Evolutionary conservation across 352 stramenopile species (phyloP).

Genomic region (Phytophthora melonis): DNA sequence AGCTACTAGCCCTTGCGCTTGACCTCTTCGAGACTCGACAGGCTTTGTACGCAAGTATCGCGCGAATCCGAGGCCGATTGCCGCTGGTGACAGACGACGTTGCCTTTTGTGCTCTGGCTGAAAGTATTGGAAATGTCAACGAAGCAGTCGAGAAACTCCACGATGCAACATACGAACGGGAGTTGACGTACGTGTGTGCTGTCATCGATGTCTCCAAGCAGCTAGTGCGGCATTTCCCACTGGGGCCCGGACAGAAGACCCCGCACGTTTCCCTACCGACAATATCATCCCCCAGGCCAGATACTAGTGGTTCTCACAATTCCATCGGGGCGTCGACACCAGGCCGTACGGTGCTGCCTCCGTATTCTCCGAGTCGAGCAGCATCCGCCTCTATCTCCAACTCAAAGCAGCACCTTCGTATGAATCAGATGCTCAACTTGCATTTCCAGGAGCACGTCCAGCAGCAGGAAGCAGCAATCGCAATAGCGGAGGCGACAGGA

Average conservation of each 20-base stretch:
- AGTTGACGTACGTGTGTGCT: slow-evolving; percentile 66
- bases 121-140: slow-evolving; percentile 57
- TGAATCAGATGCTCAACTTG: slow-evolving; percentile 55
- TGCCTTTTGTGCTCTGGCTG: slow-evolving; percentile 68
- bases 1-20: slow-evolving; percentile 47
- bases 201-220: slow-evolving; percentile 56
- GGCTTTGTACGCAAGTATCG: slow-evolving; percentile 50
- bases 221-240: slow-evolving; percentile 27
- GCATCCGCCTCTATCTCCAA: slow-evolving; percentile 14
- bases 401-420: slow-evolving; percentile 29
- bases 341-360: slow-evolving; percentile 32
- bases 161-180: slow-evolving; percentile 60
- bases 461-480: slow-evolving; percentile 28
- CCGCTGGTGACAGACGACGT: slow-evolving; percentile 58
- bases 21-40: slow-evolving; percentile 63
- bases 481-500: slow-evolving; percentile 27
- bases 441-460: slow-evolving; percentile 53
- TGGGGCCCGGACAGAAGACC: slow-evolving; percentile 16
- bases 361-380: slow-evolving; percentile 20
- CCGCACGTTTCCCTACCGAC: slow-evolving; percentile 40
- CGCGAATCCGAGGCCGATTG: slow-evolving; percentile 49
- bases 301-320: neutral
- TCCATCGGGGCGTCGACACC: slow-evolving; percentile 2
- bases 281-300: slow-evolving; percentile 32
- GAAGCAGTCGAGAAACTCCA: slow-evolving; percentile 64